Percentiles rank a stretch among this genome's conserved stretches.
These are phyloP conservation scores for Thymus quinquecostatus DNA, from an alignment of 257 asterid genomes.

Conservation along the genomic window DNA sequence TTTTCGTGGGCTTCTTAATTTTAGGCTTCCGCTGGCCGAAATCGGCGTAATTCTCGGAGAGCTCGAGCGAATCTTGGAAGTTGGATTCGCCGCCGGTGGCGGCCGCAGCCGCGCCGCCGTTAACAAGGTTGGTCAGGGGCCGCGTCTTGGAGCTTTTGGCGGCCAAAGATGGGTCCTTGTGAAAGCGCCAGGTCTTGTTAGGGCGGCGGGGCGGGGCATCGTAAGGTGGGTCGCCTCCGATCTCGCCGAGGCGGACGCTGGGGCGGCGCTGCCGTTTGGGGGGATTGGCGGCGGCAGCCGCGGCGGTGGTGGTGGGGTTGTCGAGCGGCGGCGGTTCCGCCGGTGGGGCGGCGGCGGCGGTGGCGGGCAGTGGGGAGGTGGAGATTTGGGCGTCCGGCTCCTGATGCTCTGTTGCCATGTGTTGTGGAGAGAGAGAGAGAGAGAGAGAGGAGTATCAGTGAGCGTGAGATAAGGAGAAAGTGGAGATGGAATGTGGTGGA, in stretches of 20 bases:
- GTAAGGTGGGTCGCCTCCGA: slow-evolving; percentile 77
- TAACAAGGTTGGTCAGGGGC: slow-evolving; percentile 87
- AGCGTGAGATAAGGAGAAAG: slow-evolving; percentile 34
- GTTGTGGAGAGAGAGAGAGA: slow-evolving; percentile 30
- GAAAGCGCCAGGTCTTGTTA: slow-evolving; percentile 71
- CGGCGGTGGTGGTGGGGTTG: slow-evolving; percentile 30
- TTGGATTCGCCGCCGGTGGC: slow-evolving; percentile 35
- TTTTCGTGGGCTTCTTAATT: slow-evolving; percentile 66
- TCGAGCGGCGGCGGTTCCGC: slow-evolving; percentile 52
- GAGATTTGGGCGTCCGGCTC: slow-evolving; percentile 60
- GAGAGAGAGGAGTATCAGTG: slow-evolving; percentile 18
- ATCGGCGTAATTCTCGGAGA: slow-evolving; percentile 43
- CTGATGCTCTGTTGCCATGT: slow-evolving; percentile 69
- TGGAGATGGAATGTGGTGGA: slow-evolving; percentile 30
- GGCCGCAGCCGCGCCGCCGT: slow-evolving; percentile 37
- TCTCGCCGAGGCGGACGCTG: slow-evolving; percentile 96
- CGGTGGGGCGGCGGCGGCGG: slow-evolving; percentile 36
- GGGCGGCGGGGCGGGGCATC: slow-evolving; percentile 67
- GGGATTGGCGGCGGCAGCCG: slow-evolving; percentile 53
- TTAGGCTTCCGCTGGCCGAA: slow-evolving; percentile 63
- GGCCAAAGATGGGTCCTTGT: slow-evolving; percentile 76
- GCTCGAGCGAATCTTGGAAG: slow-evolving; percentile 46
- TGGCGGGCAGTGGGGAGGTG: slow-evolving; percentile 41
- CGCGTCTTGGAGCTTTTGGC: slow-evolving; percentile 84
- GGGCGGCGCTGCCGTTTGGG: slow-evolving; percentile 98